Evolutionary conservation across 805 yeast species (phyloP).

Genomic region (Clavispora phyllophila): DNA sequence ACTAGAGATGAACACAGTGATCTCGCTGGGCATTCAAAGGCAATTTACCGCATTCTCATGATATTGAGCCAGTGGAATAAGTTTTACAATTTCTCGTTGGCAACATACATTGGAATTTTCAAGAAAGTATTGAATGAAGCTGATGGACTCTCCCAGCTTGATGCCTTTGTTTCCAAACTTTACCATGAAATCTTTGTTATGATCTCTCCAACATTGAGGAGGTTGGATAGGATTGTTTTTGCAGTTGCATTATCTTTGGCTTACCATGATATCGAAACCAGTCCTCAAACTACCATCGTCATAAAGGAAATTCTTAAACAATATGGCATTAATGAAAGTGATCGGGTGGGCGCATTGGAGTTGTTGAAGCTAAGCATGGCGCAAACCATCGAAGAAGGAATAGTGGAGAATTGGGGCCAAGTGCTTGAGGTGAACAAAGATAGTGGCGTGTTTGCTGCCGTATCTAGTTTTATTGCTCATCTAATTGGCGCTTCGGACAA

Average conservation of each 20-base stretch:
- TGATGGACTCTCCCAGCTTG: constrained; percentile 13
- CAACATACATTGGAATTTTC: constrained; percentile 20
- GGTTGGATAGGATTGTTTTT: constrained; percentile 41
- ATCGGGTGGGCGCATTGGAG: neutral
- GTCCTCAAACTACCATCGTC: constrained; percentile 14
- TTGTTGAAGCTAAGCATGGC: neutral
- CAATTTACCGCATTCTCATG: constrained; percentile 45
- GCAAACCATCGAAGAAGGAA: neutral
- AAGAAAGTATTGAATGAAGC: constrained; percentile 14
- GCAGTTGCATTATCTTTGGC: constrained; percentile 33
- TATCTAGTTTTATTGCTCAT: constrained; percentile 1
- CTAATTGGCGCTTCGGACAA: neutral
- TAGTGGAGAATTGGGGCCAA: constrained; percentile 1
- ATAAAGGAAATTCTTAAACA: neutral
- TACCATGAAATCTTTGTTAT: constrained; percentile 44
- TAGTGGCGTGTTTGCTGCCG: neutral
- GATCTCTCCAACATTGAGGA: constrained; percentile 43
- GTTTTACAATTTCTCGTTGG: constrained; percentile 58
- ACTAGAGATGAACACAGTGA: constrained; percentile 45
- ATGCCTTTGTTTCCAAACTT: constrained; percentile 28
- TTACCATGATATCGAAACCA: constrained; percentile 22
- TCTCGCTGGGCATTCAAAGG: constrained; percentile 52
- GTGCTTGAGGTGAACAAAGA: neutral
- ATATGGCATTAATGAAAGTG: neutral
- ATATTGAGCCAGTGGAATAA: constrained; percentile 30